Conservation (phyloP, 768 basidiomycete genomes). For the Crassisporium funariophilum region DNA sequence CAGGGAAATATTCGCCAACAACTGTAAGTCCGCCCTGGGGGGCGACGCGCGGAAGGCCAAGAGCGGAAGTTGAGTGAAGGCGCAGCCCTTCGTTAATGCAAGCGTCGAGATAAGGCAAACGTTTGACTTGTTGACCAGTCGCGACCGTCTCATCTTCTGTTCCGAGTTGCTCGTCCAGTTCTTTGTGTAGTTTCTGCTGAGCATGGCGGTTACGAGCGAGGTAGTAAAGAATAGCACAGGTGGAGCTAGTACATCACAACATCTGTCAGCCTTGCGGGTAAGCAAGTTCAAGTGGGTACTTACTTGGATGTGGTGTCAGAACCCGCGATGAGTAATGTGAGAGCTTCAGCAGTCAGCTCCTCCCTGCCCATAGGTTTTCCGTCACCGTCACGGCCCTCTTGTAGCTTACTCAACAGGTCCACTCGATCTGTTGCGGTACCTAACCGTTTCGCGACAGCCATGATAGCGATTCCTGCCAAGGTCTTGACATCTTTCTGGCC, state of each 20-base stretch:
- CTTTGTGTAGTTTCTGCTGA: conserved; percentile 73
- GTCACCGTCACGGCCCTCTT: conserved; percentile 73
- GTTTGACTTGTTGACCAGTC: conserved; percentile 70
- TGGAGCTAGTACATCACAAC: conserved; percentile 56
- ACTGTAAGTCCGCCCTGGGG: conserved; percentile 74
- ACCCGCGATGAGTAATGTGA: conserved; percentile 86
- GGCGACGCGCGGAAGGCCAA: conserved; percentile 81
- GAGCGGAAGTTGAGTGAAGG: conserved; percentile 78
- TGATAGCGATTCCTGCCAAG: conserved; percentile 78
- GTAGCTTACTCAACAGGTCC: conserved; percentile 82
- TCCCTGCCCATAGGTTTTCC: conserved; percentile 80
- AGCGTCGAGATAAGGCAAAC: conserved; percentile 78
- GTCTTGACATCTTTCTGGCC: conserved; percentile 68
- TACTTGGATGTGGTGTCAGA: conserved; percentile 94
- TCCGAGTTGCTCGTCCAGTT: conserved; percentile 65
- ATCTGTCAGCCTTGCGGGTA: background rate
- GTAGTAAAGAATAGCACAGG: conserved; percentile 87
- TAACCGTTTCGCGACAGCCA: conserved; percentile 78
- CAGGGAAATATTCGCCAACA: conserved; percentile 60
- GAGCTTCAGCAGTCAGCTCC: conserved; percentile 87
- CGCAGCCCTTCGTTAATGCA: conserved; percentile 87
- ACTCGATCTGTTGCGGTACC: conserved; percentile 68
- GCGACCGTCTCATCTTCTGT: conserved; percentile 61
- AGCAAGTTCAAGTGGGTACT: conserved; percentile 21
- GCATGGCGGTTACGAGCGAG: conserved; percentile 67